A percentile compares a stretch with the other conserved stretches of the same genome.
Evolutionary conservation across 208 protist species (phyloP).

Genomic region (Herpetomonas tarakana): DNA sequence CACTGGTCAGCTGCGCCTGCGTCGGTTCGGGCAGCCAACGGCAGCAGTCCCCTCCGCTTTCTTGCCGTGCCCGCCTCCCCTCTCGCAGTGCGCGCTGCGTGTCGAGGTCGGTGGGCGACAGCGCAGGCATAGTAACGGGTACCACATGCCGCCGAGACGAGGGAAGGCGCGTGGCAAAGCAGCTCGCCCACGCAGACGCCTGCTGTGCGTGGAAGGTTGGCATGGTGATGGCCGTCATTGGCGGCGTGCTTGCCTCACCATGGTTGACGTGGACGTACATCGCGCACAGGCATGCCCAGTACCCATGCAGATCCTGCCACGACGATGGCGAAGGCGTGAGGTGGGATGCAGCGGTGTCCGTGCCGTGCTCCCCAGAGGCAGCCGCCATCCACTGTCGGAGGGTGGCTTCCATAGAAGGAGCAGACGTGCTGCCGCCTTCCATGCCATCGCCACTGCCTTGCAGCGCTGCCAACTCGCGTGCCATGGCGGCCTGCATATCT

Average conservation of each 20-base stretch:
- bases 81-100: slow-evolving; percentile 30
- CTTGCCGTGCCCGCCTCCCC: too few species aligned
- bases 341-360: background rate
- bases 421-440: background rate
- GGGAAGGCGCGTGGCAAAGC: background rate
- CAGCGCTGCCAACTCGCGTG: slow-evolving; percentile 1
- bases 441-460: background rate
- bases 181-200: too few species aligned
- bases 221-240: slow-evolving; percentile 20
- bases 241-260: background rate
- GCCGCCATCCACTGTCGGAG: background rate
- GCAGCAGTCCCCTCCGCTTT: too few species aligned
- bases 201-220: slow-evolving; percentile 48
- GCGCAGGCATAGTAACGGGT: slow-evolving; percentile 24
- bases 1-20: too few species aligned
- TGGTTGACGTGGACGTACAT: too few species aligned
- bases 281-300: slow-evolving; percentile 23
- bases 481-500: slow-evolving; percentile 13
- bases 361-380: background rate
- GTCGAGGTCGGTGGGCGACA: slow-evolving; percentile 26
- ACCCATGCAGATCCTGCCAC: slow-evolving; percentile 15
- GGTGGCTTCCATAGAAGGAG: background rate
- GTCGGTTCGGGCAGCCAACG: background rate
- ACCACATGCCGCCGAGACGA: slow-evolving; percentile 12
- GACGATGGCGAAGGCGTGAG: background rate